Evolutionary conservation across 345 rosid genomes (phyloP), one percentile per base, ranked within the genome.

Genomic region (Aethionema arabicum): DNA sequence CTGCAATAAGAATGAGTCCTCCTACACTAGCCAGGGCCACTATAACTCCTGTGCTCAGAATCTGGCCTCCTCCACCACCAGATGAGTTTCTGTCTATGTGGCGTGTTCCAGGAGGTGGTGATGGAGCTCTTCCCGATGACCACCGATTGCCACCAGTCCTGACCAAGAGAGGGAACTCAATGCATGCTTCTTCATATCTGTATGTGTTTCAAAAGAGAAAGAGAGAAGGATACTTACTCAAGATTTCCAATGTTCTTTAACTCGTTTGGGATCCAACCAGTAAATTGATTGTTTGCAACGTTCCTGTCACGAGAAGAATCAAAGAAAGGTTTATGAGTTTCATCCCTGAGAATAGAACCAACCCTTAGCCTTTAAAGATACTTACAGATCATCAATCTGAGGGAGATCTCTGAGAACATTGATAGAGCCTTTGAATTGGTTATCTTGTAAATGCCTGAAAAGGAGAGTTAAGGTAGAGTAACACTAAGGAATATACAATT

Each of bases 61-160:
- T 66, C 32, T 79, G 70, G 50, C 50, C 57, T 7, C 40, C 68
- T 13, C 46, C 48, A 4, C 1, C 29, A 9, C 49, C 68, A 45
- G 44, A 62, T 0, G 77, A 65, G 68, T 41, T 35, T 74, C 62
- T 64, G 57, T 55, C 44, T 15, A 61, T 10, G 39, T 64, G 76
- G n/a, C 63, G 78, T 2, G 68, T 72, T 39, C 96, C 96, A 2
- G 92, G 91, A 7, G 95, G 97, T 59, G 97, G 91, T 32, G 96
- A 87, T 8, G 93, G 95, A 57, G 91, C 88, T 35, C 66, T 70
- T 49, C 87, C 78, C 3, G 63, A 64, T 48, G 91, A 87, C 96
- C 97, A 93, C 32, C 70, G 59, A 78, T 93, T 93, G 52, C 96
- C 97, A 56, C 82, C 91, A 49, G 95, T 87, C 52, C 99, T 93